A percentile compares a stretch with the other conserved stretches of the same genome.
phyloP scores from a whole-genome alignment of 2,329 filamentous ascomycete species.

The Xylaria sp. region DNA sequence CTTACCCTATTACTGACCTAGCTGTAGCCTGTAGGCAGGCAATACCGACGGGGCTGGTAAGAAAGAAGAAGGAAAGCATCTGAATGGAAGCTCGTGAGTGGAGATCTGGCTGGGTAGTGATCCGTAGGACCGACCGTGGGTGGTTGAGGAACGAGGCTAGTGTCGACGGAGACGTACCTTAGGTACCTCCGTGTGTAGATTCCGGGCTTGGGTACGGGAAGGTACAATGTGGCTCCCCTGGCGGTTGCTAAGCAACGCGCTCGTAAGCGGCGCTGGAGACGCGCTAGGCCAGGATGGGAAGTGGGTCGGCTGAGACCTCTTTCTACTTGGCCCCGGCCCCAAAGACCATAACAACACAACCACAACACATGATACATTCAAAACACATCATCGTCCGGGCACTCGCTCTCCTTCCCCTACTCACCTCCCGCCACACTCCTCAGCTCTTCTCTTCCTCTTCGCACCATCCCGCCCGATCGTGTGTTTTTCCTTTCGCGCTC shows the following conservation, averaged over 20 bases:
- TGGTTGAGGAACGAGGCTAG: neutral
- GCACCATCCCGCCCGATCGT: neutral
- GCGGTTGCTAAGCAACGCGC: constrained; percentile 28
- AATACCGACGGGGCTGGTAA: no score
- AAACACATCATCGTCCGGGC: constrained; percentile 30
- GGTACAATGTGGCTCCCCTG: neutral
- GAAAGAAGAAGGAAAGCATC: no score
- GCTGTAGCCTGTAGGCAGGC: no score
- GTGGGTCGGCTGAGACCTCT: constrained; percentile 26
- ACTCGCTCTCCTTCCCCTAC: constrained; percentile 13
- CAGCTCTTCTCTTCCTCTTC: constrained; percentile 1
- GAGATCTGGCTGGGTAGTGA: no score
- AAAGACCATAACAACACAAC: constrained; percentile 29
- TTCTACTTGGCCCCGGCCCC: constrained; percentile 20
- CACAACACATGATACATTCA: constrained; percentile 27
- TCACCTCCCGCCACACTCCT: constrained; percentile 6
- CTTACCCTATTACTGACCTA: no score
- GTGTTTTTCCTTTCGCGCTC: neutral
- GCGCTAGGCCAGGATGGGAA: constrained; percentile 19
- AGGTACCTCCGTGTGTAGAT: neutral
- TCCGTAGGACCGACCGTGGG: neutral
- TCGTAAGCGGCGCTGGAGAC: constrained; percentile 18
- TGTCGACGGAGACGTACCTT: neutral
- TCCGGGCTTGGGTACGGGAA: neutral
- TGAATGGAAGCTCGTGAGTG: no score